phyloP scores from a whole-genome alignment of 306 rosid species.

The Oxytropis ochrocephala region DNA sequence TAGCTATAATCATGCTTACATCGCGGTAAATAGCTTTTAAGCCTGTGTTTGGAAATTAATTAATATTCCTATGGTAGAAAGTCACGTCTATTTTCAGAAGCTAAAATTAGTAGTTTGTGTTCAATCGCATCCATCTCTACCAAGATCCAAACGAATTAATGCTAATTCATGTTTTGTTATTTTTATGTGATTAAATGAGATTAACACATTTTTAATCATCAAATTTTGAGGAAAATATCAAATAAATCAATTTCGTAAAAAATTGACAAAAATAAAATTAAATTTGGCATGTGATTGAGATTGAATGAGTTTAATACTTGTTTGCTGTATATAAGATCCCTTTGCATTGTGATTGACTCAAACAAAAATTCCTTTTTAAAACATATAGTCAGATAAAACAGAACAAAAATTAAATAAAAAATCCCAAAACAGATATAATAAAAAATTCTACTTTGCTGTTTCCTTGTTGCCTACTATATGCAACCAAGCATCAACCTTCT shows the following conservation, averaged over 20 bases:
- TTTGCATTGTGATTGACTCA: background rate
- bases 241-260: background rate
- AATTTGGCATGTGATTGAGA: background rate
- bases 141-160: too few species aligned
- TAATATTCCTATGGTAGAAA: too few species aligned
- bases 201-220: background rate
- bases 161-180: background rate
- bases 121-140: too few species aligned
- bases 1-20: background rate
- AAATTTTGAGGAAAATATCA: background rate
- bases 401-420: background rate
- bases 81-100: background rate
- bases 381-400: background rate
- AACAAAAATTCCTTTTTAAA: background rate
- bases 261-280: background rate
- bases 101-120: background rate
- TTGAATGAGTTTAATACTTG: background rate
- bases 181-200: background rate
- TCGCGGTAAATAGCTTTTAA: background rate
- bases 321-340: background rate
- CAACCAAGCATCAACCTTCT: slow-evolving; percentile 2
- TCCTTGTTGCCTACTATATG: background rate
- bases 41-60: too few species aligned
- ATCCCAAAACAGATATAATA: background rate
- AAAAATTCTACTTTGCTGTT: background rate